Evolutionary conservation across 805 yeast genomes (phyloP).

Genomic region (Sugiyamaella valdiviana): DNA sequence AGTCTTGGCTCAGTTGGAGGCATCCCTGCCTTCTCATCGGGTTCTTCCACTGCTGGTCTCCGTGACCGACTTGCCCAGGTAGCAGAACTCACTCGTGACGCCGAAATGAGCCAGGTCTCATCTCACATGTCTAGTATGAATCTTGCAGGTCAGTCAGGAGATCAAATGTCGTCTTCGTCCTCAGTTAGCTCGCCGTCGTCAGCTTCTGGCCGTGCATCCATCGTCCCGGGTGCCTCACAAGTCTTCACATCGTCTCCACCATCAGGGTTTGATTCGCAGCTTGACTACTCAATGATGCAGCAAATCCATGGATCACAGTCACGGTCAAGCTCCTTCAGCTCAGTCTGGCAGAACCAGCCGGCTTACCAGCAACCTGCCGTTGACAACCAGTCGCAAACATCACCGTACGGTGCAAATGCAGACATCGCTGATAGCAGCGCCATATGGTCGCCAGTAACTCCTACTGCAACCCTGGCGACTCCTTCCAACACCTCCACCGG

Average conservation of each 20-base stretch:
- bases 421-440: neutral
- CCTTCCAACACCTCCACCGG: neutral
- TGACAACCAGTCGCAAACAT: neutral
- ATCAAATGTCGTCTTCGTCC: neutral
- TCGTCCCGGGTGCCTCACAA: conserved; percentile 2
- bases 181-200: conserved; percentile 14
- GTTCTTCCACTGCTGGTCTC: conserved; percentile 51
- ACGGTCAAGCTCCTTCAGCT: conserved; percentile 18
- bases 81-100: conserved; percentile 31
- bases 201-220: conserved; percentile 9
- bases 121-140: conserved; percentile 13
- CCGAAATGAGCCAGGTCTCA: conserved; percentile 19
- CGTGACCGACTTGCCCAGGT: conserved; percentile 22
- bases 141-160: neutral
- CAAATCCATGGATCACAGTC: conserved; percentile 8
- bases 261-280: conserved; percentile 11
- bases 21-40: conserved; percentile 51
- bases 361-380: neutral
- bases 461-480: neutral
- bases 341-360: conserved; percentile 13
- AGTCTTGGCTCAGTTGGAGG: neutral
- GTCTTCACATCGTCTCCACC: conserved; percentile 9
- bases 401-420: neutral
- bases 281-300: conserved; percentile 1
- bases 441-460: neutral